phyloP scores from a whole-genome alignment of 805 yeast genomes.

The Candida ovalis region DNA sequence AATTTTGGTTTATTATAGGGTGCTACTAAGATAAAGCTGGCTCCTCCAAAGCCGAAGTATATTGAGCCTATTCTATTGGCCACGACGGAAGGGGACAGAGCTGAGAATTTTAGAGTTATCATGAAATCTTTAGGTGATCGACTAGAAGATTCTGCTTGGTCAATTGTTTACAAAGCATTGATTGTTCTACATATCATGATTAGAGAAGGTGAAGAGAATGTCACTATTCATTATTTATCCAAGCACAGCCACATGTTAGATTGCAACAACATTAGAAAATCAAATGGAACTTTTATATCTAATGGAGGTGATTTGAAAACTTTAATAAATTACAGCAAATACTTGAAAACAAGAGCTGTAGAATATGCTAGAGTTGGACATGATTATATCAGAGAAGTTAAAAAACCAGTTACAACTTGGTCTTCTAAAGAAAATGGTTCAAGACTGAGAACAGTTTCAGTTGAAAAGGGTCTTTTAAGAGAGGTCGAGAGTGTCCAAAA shows the following conservation, averaged over 20 bases:
- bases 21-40: slow-evolving; percentile 73
- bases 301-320: slow-evolving; percentile 50
- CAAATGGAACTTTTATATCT: slow-evolving; percentile 26
- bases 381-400: slow-evolving; percentile 77
- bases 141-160: slow-evolving; percentile 82
- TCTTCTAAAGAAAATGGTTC: slow-evolving; percentile 46
- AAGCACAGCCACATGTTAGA: slow-evolving; percentile 59
- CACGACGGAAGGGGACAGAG: slow-evolving; percentile 46
- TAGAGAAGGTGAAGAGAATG: slow-evolving; percentile 82
- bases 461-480: slow-evolving; percentile 77
- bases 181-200: slow-evolving; percentile 87
- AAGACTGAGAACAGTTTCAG: slow-evolving; percentile 57
- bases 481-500: slow-evolving; percentile 82
- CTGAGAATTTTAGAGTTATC: slow-evolving; percentile 61
- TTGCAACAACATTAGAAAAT: slow-evolving; percentile 34
- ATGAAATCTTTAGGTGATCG: slow-evolving; percentile 61
- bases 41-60: slow-evolving; percentile 97
- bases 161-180: slow-evolving; percentile 81
- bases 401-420: slow-evolving; percentile 27
- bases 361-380: slow-evolving; percentile 61
- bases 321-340: slow-evolving; percentile 64
- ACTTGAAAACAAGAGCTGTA: slow-evolving; percentile 62
- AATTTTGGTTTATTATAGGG: slow-evolving; percentile 35
- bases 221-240: slow-evolving; percentile 66
- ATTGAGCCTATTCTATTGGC: slow-evolving; percentile 86